Percentiles rank a stretch among this genome's conserved stretches.
phyloP scores from a whole-genome alignment of 2,329 filamentous ascomycete species.

The Phaeoacremonium minimum region DNA sequence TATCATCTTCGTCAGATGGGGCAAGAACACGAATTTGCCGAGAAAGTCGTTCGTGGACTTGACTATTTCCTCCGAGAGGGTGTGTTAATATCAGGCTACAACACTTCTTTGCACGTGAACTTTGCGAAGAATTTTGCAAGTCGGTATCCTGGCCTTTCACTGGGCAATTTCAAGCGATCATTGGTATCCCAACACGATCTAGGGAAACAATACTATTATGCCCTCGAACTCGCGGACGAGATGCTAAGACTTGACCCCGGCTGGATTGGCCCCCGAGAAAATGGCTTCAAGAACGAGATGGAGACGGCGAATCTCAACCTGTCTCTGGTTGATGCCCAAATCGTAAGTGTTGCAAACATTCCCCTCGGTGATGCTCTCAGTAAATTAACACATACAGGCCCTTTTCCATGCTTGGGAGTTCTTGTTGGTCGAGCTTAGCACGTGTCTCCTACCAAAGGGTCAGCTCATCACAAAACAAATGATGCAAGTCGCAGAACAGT shows the following conservation, averaged over 20 bases:
- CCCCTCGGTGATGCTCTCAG: background rate
- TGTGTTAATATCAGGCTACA: constrained; percentile 77
- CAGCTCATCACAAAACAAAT: constrained; percentile 62
- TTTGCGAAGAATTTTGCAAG: constrained; percentile 79
- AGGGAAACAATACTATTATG: constrained; percentile 79
- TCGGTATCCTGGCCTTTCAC: constrained; percentile 68
- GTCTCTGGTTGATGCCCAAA: constrained; percentile 87
- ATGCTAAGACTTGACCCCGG: constrained; percentile 73
- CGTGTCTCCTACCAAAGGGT: constrained; percentile 46
- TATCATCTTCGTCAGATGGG: constrained; percentile 79
- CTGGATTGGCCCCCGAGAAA: constrained; percentile 66
- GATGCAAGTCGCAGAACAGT: constrained; percentile 70
- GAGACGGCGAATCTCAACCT: constrained; percentile 84
- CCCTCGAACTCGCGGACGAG: constrained; percentile 68
- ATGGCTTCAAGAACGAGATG: constrained; percentile 80
- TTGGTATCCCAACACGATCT: constrained; percentile 60
- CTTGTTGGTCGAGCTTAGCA: constrained; percentile 77
- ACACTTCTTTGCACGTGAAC: constrained; percentile 79
- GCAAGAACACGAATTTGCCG: constrained; percentile 60
- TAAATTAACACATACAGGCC: constrained; percentile 38
- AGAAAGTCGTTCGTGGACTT: constrained; percentile 68
- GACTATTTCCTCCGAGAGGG: constrained; percentile 77
- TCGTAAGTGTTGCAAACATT: constrained; percentile 49
- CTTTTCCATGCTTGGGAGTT: constrained; percentile 89
- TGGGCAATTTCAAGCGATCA: constrained; percentile 80